These are phyloP conservation scores for Phytophthora citrophthora DNA, from an alignment of 352 stramenopile genomes.

Conservation along the genomic window DNA sequence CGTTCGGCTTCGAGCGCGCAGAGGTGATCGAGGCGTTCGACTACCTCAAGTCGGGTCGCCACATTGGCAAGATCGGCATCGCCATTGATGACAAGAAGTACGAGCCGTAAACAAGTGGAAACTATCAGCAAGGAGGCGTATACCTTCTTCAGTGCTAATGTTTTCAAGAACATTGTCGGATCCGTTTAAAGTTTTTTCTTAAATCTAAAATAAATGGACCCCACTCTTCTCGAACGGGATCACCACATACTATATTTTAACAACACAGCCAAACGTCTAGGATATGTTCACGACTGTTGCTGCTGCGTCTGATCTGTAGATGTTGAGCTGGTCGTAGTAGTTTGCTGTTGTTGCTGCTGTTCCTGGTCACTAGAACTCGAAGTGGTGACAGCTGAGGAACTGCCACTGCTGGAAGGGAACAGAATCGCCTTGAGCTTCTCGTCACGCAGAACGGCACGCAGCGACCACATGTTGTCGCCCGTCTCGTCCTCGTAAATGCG, in stretches of 20 bases:
- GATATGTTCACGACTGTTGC: constrained; percentile 18
- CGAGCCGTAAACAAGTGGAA: not conserved
- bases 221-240: too few species aligned
- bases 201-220: too few species aligned
- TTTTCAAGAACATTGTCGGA: too few species aligned
- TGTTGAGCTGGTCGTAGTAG: constrained; percentile 2
- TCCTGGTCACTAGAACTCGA: constrained; percentile 18
- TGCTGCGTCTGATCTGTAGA: constrained; percentile 19
- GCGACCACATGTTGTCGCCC: constrained; percentile 67
- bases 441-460: constrained; percentile 63
- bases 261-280: not conserved
- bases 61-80: constrained; percentile 36
- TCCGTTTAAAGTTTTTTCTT: too few species aligned
- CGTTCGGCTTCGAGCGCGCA: constrained; percentile 22
- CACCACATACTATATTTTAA: too few species aligned
- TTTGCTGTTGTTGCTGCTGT: constrained; percentile 11
- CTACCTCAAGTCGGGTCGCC: constrained; percentile 20
- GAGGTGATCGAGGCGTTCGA: constrained; percentile 27
- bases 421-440: constrained; percentile 40
- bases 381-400: constrained; percentile 4
- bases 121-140: too few species aligned
- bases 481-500: constrained; percentile 70
- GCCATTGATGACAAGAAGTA: constrained; percentile 8
- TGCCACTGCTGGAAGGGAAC: constrained; percentile 27
- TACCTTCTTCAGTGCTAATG: too few species aligned